Evolutionary conservation across 2,329 filamentous ascomycete genomes (phyloP), one percentile per base, ranked within the genome.

Genomic region (Trichophyton schoenleinii): DNA sequence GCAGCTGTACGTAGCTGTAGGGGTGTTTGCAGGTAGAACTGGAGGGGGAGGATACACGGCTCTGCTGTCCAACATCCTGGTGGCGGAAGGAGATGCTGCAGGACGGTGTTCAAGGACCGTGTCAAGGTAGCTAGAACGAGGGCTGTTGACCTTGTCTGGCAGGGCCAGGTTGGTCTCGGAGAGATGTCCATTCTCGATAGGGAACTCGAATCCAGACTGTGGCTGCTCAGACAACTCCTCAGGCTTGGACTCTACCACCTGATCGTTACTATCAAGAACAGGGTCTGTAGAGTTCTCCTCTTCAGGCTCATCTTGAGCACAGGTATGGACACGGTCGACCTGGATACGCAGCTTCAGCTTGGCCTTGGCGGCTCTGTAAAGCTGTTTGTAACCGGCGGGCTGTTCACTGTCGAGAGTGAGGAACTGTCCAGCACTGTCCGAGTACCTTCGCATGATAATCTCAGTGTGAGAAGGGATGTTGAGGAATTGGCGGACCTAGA

Each of bases 281-380:
- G 28, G 0, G 1, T 31, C 28, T 7, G 28, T 7, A 7, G 28
- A 6, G 28, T 7, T 31, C 28, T 31, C 28, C 5, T 31, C 28
- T 31, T 31, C 28, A 7, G 28, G 28, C 6, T 7, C 28, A 31
- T 31, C 28, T 2, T 31, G 28, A 31, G 28, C 28, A 31, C 7
- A 6, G 6, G 28, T 31, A 31, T 7, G 7, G 22, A 73, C 67
- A 59, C 81, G 69, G 15, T 83, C 86, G 42, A 88, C 87, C 67
- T 85, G 89, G 63, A 99, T 83, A 75, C 94, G 91, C 68, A 99
- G 86, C 85, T 97, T 99, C 66, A 91, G 85, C 81, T 99, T 99
- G 42, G 94, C 94, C 80, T 96, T 99, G 66, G 94, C 94, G 67
- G 94, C 94, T 69, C 94, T 87, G 73, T 94, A 92, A 48, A 99